Conservation (phyloP, 331 rosid genomes). For the Malus hybrid region DNA sequence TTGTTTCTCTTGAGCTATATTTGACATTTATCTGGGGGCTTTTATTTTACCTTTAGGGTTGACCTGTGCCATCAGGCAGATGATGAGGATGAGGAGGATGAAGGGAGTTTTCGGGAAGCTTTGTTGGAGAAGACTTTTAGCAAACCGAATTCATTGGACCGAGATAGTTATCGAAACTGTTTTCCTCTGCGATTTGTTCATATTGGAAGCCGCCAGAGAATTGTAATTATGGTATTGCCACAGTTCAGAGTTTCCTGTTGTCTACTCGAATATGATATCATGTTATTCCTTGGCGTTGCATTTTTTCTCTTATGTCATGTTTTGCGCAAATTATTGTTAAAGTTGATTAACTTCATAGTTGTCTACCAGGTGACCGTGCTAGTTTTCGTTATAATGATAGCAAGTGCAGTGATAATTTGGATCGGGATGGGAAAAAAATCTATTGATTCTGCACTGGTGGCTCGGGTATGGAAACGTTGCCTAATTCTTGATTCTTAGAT, state of each 20-base stretch:
- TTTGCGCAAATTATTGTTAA: slow-evolving; percentile 1
- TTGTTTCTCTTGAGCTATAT: slow-evolving; percentile 20
- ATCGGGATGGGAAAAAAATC: slow-evolving; percentile 58
- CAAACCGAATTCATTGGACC: slow-evolving; percentile 23
- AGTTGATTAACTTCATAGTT: slow-evolving; percentile 13
- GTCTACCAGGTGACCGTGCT: slow-evolving; percentile 59
- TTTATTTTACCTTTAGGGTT: slow-evolving; percentile 52
- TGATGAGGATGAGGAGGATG: slow-evolving; percentile 76
- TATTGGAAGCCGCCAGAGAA: slow-evolving; percentile 69
- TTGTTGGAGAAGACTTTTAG: slow-evolving; percentile 53
- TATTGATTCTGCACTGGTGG: slow-evolving; percentile 61
- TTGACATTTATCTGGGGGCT: slow-evolving; percentile 13
- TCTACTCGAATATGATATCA: slow-evolving; percentile 1
- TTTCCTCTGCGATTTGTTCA: slow-evolving; percentile 56
- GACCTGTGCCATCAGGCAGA: slow-evolving; percentile 95
- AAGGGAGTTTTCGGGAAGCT: slow-evolving; percentile 54
- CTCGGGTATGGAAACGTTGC: slow-evolving; percentile 51
- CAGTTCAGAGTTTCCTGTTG: slow-evolving; percentile 1
- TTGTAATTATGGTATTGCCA: slow-evolving; percentile 65
- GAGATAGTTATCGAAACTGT: slow-evolving; percentile 57
- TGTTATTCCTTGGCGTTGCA: background rate
- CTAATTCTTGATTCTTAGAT: background rate
- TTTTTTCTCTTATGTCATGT: background rate
- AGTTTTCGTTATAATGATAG: slow-evolving; percentile 42
- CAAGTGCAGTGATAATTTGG: slow-evolving; percentile 80